Percentiles rank a stretch among this genome's conserved stretches.
These are phyloP conservation scores for Zoysia matrella DNA, from an alignment of 202 grass and related monocot species.

Conservation along the genomic window DNA sequence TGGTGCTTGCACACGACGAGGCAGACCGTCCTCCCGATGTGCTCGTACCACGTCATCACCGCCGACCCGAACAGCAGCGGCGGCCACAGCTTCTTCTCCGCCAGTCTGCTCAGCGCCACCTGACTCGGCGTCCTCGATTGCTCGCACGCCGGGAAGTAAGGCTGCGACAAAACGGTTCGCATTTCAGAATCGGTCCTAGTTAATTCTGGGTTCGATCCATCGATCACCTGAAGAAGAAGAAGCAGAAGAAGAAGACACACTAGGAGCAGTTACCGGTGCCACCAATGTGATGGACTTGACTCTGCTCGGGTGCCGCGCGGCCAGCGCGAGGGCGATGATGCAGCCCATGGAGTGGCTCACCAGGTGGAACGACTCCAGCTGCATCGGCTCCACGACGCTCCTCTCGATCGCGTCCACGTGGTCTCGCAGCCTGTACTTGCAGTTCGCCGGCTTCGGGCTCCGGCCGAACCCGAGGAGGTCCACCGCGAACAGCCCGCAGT, in stretches of 20 bases:
- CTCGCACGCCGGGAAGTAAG: slow-evolving; percentile 58
- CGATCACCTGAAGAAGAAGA: too few relatives aligned
- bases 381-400: slow-evolving; percentile 27
- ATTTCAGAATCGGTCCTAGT: too few relatives aligned
- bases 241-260: too few relatives aligned
- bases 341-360: slow-evolving; percentile 96
- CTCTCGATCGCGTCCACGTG: slow-evolving; percentile 66
- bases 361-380: slow-evolving; percentile 58
- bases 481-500: slow-evolving; percentile 54
- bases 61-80: slow-evolving; percentile 67
- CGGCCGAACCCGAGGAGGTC: slow-evolving; percentile 83
- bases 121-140: slow-evolving; percentile 46
- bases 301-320: slow-evolving; percentile 50
- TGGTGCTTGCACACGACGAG: slow-evolving; percentile 79
- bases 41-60: slow-evolving; percentile 98
- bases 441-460: slow-evolving; percentile 72
- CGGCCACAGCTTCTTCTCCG: slow-evolving; percentile 86
- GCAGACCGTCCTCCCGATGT: slow-evolving; percentile 82
- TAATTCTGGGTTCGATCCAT: too few relatives aligned
- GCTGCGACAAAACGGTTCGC: slow-evolving; percentile 33
- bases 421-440: slow-evolving; percentile 68
- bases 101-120: slow-evolving; percentile 62
- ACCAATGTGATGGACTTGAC: slow-evolving; percentile 77
- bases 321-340: slow-evolving; percentile 73
- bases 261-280: slow-evolving; percentile 52